phyloP scores from a whole-genome alignment of 1,284 basidiomycete species.

The Ganoderma boninense region DNA sequence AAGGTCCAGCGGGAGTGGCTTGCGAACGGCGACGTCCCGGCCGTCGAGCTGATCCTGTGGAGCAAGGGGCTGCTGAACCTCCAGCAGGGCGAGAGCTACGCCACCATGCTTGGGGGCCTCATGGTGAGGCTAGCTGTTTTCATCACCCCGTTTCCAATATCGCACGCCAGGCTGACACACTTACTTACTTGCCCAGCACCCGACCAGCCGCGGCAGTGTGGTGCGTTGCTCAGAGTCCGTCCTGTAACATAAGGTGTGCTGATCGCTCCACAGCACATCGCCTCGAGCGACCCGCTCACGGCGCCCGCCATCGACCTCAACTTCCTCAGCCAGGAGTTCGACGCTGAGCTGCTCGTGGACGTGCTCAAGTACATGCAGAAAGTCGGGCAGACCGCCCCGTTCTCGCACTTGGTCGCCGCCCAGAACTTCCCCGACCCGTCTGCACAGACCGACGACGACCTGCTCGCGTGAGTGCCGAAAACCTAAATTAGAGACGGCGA shows the following conservation, averaged over 20 bases:
- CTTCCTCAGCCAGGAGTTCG: slow-evolving; percentile 3
- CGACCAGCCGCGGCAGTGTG: slow-evolving; percentile 6
- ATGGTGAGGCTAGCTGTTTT: slow-evolving; percentile 5
- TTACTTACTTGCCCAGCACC: not conserved
- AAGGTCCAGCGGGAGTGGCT: slow-evolving; percentile 3
- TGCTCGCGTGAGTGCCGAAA: slow-evolving; percentile 5
- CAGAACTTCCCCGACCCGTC: slow-evolving; percentile 12
- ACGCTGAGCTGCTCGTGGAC: slow-evolving; percentile 5
- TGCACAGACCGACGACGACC: slow-evolving; percentile 13
- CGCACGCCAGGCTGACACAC: not conserved
- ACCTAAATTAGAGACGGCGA: not conserved
- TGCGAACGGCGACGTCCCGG: not conserved
- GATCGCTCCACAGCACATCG: slow-evolving; percentile 8
- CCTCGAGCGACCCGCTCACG: slow-evolving; percentile 14
- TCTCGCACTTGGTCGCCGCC: slow-evolving; percentile 1
- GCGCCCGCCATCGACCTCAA: slow-evolving; percentile 10
- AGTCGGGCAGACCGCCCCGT: slow-evolving; percentile 9
- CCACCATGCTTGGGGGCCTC: slow-evolving; percentile 8
- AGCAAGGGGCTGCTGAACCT: not conserved
- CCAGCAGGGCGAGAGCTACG: slow-evolving; percentile 1
- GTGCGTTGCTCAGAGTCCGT: not conserved
- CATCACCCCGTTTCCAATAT: not conserved
- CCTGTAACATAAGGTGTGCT: not conserved
- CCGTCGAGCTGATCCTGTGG: slow-evolving; percentile 7
- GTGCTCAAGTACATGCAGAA: slow-evolving; percentile 13